These are phyloP conservation scores for Irpex lacteus DNA, from an alignment of 1,284 basidiomycete genomes.

Conservation along the genomic window DNA sequence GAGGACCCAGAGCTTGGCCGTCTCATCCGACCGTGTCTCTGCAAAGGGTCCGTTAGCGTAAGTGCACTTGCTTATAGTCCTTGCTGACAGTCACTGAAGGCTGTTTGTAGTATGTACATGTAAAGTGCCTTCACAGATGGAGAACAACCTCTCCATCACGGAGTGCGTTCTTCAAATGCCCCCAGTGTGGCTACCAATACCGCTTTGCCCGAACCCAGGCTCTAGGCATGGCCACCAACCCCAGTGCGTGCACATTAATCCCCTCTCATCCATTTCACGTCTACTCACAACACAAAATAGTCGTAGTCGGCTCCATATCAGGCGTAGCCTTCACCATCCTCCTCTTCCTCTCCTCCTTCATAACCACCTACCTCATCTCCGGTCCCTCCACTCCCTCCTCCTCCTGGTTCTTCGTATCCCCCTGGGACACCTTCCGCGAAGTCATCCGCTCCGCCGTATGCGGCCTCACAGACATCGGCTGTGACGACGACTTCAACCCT, in stretches of 20 bases:
- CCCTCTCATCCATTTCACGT: not conserved
- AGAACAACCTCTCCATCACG: slow-evolving; percentile 53
- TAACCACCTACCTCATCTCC: slow-evolving; percentile 64
- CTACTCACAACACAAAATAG: slow-evolving; percentile 32
- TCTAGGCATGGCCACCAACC: slow-evolving; percentile 71
- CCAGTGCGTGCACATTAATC: slow-evolving; percentile 40
- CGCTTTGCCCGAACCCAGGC: slow-evolving; percentile 66
- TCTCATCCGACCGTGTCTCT: slow-evolving; percentile 75
- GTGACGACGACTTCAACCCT: slow-evolving; percentile 35
- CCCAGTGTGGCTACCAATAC: slow-evolving; percentile 74
- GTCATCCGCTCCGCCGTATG: slow-evolving; percentile 63
- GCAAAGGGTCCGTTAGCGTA: slow-evolving; percentile 77
- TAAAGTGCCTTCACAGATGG: slow-evolving; percentile 75
- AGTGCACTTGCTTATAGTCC: slow-evolving; percentile 25
- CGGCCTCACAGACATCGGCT: slow-evolving; percentile 57
- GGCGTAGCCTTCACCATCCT: slow-evolving; percentile 62
- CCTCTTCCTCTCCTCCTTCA: slow-evolving; percentile 67
- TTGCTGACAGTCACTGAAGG: slow-evolving; percentile 8
- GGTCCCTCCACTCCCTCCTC: slow-evolving; percentile 36
- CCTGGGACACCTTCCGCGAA: slow-evolving; percentile 57
- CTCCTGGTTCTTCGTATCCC: slow-evolving; percentile 49
- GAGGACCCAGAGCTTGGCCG: slow-evolving; percentile 60
- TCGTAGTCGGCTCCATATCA: slow-evolving; percentile 63
- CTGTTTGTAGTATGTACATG: slow-evolving; percentile 62
- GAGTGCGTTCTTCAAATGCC: slow-evolving; percentile 70